Conservation (phyloP, 495 filamentous ascomycete species). For the Cladorrhinum samala region DNA sequence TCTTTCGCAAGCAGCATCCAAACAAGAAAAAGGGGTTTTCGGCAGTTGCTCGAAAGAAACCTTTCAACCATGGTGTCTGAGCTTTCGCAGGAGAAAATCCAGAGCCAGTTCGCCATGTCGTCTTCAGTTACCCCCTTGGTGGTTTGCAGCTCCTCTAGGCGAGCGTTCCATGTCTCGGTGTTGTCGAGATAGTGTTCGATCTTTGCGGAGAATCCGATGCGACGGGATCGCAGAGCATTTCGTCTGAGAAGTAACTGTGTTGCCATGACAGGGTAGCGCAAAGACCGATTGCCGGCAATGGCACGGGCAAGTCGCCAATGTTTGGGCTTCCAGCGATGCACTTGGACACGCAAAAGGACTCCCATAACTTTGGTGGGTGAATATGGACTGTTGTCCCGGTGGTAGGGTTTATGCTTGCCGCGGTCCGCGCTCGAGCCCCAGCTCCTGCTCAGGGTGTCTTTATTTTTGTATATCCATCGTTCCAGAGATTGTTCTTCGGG, state of each 20-base stretch:
- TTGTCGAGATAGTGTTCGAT: slow-evolving; percentile 14
- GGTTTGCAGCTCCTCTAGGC: slow-evolving; percentile 18
- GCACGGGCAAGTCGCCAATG: slow-evolving; percentile 12
- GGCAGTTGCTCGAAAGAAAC: slow-evolving; percentile 24
- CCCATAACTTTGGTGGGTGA: slow-evolving; percentile 16
- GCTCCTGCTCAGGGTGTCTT: neutral
- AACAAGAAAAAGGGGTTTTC: slow-evolving; percentile 38
- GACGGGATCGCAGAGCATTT: slow-evolving; percentile 12
- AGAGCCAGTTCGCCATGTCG: slow-evolving; percentile 35
- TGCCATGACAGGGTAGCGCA: slow-evolving; percentile 29
- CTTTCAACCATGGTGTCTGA: slow-evolving; percentile 30
- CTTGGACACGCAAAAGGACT: slow-evolving; percentile 6
- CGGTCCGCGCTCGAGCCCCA: neutral
- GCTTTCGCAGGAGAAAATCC: slow-evolving; percentile 33
- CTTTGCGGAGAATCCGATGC: too few relatives aligned
- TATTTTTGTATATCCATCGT: slow-evolving; percentile 4
- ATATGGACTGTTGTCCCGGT: slow-evolving; percentile 2
- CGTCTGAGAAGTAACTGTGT: slow-evolving; percentile 27
- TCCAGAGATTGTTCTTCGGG: slow-evolving; percentile 9
- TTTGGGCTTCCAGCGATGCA: neutral
- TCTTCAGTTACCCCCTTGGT: slow-evolving; percentile 19
- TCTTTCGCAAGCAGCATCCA: slow-evolving; percentile 28
- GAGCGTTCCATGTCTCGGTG: slow-evolving; percentile 25
- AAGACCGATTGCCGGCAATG: slow-evolving; percentile 14
- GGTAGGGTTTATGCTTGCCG: slow-evolving; percentile 2